Percentiles rank a stretch among this genome's conserved stretches.
phyloP scores from a whole-genome alignment of 2,329 filamentous ascomycete genomes.

The Colletotrichum liaoningense region DNA sequence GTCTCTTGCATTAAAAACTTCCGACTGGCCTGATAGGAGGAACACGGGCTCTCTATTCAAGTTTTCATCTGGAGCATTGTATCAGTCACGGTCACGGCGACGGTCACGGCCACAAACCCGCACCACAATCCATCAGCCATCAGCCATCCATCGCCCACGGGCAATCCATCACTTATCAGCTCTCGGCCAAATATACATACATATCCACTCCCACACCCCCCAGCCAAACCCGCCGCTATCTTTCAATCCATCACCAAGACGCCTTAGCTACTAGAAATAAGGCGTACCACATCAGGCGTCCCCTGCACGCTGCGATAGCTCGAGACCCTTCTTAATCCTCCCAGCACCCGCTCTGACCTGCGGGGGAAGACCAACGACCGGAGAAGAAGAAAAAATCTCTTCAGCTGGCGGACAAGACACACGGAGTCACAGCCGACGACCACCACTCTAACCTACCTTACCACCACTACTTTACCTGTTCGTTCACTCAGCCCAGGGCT shows the following conservation, averaged over 20 bases:
- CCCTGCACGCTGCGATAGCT: constrained; percentile 30
- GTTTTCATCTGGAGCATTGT: constrained; percentile 1
- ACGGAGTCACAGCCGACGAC: not conserved
- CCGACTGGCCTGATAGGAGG: constrained; percentile 10
- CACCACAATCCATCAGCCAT: not conserved
- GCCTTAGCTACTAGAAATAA: constrained; percentile 32
- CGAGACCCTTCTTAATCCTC: constrained; percentile 34
- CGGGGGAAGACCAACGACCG: constrained; percentile 13
- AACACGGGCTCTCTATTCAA: not conserved
- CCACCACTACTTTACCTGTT: not conserved
- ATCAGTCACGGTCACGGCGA: constrained; percentile 11
- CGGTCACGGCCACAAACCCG: constrained; percentile 16
- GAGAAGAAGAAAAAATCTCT: constrained; percentile 27
- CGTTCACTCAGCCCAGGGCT: constrained; percentile 14
- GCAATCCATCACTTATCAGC: constrained; percentile 34
- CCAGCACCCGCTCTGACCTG: constrained; percentile 34
- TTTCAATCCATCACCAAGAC: constrained; percentile 34
- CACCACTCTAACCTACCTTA: not conserved
- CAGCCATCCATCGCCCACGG: not conserved
- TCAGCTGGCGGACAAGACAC: constrained; percentile 19
- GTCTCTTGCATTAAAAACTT: not conserved
- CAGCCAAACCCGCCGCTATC: constrained; percentile 35
- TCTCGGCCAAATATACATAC: constrained; percentile 36
- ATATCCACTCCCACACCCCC: constrained; percentile 6
- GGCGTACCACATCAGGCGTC: constrained; percentile 34